Evolutionary conservation across 768 basidiomycete species (phyloP), one percentile per base, ranked within the genome.

Genomic region (Boletus reticulatus): DNA sequence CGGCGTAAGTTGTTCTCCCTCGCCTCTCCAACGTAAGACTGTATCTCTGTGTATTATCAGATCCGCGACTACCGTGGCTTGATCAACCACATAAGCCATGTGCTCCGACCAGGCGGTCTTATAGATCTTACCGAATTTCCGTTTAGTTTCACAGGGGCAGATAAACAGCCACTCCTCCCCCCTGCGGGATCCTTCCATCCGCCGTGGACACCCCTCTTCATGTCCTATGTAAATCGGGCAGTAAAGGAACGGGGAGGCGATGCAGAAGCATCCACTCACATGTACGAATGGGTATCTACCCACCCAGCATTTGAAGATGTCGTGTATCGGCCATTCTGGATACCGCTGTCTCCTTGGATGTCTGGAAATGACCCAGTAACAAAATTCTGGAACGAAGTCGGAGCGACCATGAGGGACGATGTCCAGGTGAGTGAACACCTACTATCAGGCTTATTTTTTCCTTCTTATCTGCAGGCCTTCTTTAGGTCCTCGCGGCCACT

Each of bases 21-120:
- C 42, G 46, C 39, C 49, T 53, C 49, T 54, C 38, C 41, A 55
- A 44, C 22, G 47, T 50, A 61, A 55, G 45, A 64, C 58, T 47
- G 53, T 61, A 61, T 45, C 57, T 51, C 57, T 51, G 50, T 50
- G 8, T 42, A 42, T 54, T 22, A 38, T 31, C 66, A 89, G 89
- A 85, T 92, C 57, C 82, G 78, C 61, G 84, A 92, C 66, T 92
- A 85, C 58, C 71, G 74, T 4, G 72, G 67, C 16, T 72, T 92
- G 57, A 78, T 91, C 50, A 77, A 89, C 68, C 84, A 90, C 49
- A 84, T 89, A 44, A 75, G 78, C 36, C 80, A 78, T 51, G 80
- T 85, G 45, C 77, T 92, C 42, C 81, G 87, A 43, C 88, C 88
- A 2, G 82, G 83, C 24, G 90, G 90, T 31, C 75, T 92, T 31